A percentile compares a stretch with the other conserved stretches of the same genome.
phyloP scores from a whole-genome alignment of 495 filamentous ascomycete species.

The Cercophora samala region DNA sequence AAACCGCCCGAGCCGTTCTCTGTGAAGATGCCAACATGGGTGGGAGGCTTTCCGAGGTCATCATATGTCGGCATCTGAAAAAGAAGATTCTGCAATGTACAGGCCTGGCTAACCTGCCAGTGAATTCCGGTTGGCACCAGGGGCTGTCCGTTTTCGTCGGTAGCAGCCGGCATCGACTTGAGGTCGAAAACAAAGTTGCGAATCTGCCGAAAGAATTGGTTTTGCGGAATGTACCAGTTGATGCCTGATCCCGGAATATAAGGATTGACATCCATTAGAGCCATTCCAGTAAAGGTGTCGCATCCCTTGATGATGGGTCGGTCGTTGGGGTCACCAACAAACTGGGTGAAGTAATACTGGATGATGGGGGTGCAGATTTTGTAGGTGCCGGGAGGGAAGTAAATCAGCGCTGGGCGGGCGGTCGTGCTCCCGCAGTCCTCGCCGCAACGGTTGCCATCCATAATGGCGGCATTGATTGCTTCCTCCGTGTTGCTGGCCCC shows the following conservation, averaged over 20 bases:
- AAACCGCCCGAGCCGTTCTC: slow-evolving; percentile 84
- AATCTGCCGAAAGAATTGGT: slow-evolving; percentile 93
- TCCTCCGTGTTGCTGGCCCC: slow-evolving; percentile 59
- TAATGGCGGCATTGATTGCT: slow-evolving; percentile 76
- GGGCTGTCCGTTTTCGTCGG: slow-evolving; percentile 40
- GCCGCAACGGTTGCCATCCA: slow-evolving; percentile 67
- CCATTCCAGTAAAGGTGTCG: slow-evolving; percentile 63
- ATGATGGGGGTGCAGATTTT: slow-evolving; percentile 58
- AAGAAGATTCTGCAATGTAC: slow-evolving; percentile 72
- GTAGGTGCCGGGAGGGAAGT: slow-evolving; percentile 74
- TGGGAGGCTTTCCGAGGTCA: not conserved
- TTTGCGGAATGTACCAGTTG: slow-evolving; percentile 63
- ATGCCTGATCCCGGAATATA: slow-evolving; percentile 55
- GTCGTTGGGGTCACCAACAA: slow-evolving; percentile 64
- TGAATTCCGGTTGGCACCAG: slow-evolving; percentile 63
- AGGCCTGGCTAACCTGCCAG: slow-evolving; percentile 91
- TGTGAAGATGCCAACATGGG: slow-evolving; percentile 73
- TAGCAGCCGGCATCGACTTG: slow-evolving; percentile 49
- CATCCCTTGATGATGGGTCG: slow-evolving; percentile 64
- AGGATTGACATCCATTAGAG: slow-evolving; percentile 33
- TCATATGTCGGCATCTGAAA: slow-evolving; percentile 1
- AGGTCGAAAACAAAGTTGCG: slow-evolving; percentile 88
- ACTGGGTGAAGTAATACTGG: slow-evolving; percentile 69
- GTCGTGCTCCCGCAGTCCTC: slow-evolving; percentile 70
- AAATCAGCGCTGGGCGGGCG: slow-evolving; percentile 62